Conservation (phyloP, 495 filamentous ascomycete genomes). For the Hyaloscypha hepaticicola region DNA sequence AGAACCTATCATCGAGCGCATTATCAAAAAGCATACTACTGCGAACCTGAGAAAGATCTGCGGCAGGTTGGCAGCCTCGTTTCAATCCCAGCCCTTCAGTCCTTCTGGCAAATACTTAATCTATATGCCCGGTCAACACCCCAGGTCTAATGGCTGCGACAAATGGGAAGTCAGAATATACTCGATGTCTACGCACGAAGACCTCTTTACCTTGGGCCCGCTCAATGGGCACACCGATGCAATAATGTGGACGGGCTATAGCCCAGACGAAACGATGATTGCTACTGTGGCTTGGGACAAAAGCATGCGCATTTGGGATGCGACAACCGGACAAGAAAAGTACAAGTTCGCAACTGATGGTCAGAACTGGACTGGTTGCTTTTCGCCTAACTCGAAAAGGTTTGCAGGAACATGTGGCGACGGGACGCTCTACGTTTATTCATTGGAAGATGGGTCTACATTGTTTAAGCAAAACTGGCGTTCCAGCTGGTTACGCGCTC, state of each 20-base stretch:
- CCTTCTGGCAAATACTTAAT: slow-evolving; percentile 6
- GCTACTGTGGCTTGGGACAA: slow-evolving; percentile 37
- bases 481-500: slow-evolving; percentile 7
- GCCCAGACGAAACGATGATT: slow-evolving; percentile 33
- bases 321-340: slow-evolving; percentile 27
- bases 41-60: slow-evolving; percentile 6
- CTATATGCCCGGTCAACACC: slow-evolving; percentile 6
- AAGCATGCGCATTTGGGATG: slow-evolving; percentile 35
- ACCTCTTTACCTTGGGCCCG: slow-evolving; percentile 16
- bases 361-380: slow-evolving; percentile 18
- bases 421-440: slow-evolving; percentile 15
- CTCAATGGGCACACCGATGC: slow-evolving; percentile 38
- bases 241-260: slow-evolving; percentile 36
- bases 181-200: slow-evolving; percentile 23
- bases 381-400: slow-evolving; percentile 10
- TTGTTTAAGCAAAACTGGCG: not conserved
- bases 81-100: slow-evolving; percentile 12
- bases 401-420: slow-evolving; percentile 18
- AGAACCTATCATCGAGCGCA: slow-evolving; percentile 3
- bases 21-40: slow-evolving; percentile 9
- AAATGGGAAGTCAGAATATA: slow-evolving; percentile 18
- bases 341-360: slow-evolving; percentile 22
- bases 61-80: not conserved
- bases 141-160: slow-evolving; percentile 1
- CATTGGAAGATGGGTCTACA: slow-evolving; percentile 1